Percentiles rank a stretch among this genome's conserved stretches.
These are phyloP conservation scores for Phellopilus nigrolimitatus DNA, from an alignment of 1,284 basidiomycete genomes.

Conservation along the genomic window DNA sequence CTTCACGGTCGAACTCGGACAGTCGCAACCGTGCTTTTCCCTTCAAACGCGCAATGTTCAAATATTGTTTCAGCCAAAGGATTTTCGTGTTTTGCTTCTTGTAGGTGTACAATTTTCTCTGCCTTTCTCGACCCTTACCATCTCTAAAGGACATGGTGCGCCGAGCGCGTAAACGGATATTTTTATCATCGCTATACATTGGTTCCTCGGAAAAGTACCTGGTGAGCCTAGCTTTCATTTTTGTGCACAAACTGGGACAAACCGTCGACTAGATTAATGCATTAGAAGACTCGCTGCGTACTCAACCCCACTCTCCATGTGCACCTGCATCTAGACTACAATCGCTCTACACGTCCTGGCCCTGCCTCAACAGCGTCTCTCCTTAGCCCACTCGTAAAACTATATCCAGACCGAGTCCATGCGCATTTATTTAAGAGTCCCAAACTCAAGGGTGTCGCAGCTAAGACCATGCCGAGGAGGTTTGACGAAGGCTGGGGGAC, in stretches of 20 bases:
- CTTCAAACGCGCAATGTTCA: conserved; percentile 17
- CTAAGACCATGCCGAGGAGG: conserved; percentile 79
- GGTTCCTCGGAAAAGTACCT: conserved; percentile 66
- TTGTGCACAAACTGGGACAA: background rate
- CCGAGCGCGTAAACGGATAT: conserved; percentile 69
- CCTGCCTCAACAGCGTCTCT: conserved; percentile 69
- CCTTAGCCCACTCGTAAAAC: conserved; percentile 65
- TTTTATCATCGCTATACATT: conserved; percentile 84
- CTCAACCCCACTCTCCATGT: conserved; percentile 62
- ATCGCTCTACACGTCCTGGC: conserved; percentile 87
- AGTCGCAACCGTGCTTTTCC: conserved; percentile 22
- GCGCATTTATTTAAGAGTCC: conserved; percentile 85
- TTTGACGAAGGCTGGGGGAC: conserved; percentile 99
- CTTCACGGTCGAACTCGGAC: conserved; percentile 17
- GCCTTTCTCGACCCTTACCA: background rate
- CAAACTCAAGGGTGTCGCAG: conserved; percentile 70
- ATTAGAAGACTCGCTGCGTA: conserved; percentile 54
- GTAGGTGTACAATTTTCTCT: conserved; percentile 17
- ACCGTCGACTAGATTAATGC: conserved; percentile 56
- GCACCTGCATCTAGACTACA: conserved; percentile 80
- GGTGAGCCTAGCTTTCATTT: conserved; percentile 38
- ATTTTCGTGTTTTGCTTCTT: conserved; percentile 18
- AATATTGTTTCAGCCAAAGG: conserved; percentile 16
- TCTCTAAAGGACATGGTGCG: conserved; percentile 62
- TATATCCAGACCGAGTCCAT: conserved; percentile 73